Base-by-base conservation (phyloP, 805 yeast species). In the Sugiyamaella lignohabitans region DNA sequence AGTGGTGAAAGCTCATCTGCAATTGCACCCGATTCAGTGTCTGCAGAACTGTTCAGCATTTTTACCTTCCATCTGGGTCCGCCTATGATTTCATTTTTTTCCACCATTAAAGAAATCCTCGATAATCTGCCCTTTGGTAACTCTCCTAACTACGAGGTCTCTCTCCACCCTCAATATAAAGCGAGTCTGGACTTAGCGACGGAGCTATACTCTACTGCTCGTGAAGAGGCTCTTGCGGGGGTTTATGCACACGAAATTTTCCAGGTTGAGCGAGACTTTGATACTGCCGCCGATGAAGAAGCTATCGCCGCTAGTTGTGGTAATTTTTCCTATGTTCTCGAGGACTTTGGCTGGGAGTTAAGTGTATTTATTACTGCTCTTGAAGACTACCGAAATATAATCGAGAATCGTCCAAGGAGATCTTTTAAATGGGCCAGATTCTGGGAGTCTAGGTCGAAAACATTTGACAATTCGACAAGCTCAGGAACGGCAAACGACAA, bases 241-340 rank as follows among this genome's bases (percentile, higher is more conserved):
- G 62, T 85, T 14, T 85, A 86, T 55, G 64, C 70, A 2, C 78
- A 80, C 56, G 73, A 73, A 3, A 65, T 76, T 5, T 80, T 80
- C 59, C 65, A 67, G 48, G 58, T 49, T 57, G 71, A 56, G 36
- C 47, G 45, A 16, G 69, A 66, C 42, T 65, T 57, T 59, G 61
- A 63, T 21, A 37, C 43, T 5, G 62, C 71, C 36, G 75, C 71
- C 50, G 82, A 80, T 50, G 84, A 82, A 55, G 94, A 85, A 63
- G 88, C 84, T 53, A 83, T 85, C 2, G 84, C 89, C 1, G 94
- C 95, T 0, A 76, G 85, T 40, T 84, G 93, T 66, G 91, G 89
- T 1, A 84, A 85, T 59, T 85, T 85, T 58, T 73, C 89, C 1
- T 75, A 80, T 30, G 70, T 84, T 20, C 60, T 87, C 34, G 74